Conservation (phyloP, 2,329 filamentous ascomycete genomes). For the Xylariaceae sp. region DNA sequence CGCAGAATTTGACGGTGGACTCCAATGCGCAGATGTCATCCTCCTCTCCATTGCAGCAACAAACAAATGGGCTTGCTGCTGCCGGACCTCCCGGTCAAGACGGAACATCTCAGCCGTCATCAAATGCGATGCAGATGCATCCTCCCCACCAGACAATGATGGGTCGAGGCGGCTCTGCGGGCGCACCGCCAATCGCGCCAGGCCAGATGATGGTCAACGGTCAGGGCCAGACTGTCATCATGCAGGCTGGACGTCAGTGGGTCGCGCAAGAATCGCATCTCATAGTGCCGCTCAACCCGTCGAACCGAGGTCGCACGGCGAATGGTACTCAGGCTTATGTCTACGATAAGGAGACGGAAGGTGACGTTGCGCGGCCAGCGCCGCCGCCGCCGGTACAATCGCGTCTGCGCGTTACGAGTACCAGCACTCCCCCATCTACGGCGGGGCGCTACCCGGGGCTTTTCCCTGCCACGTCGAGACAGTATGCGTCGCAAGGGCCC, state of each 20-base stretch:
- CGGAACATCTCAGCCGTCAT: slow-evolving; percentile 15
- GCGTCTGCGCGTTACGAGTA: slow-evolving; percentile 18
- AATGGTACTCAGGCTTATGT: slow-evolving; percentile 31
- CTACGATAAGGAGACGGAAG: slow-evolving; percentile 48
- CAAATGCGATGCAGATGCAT: slow-evolving; percentile 17
- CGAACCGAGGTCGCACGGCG: slow-evolving; percentile 33
- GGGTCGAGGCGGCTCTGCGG: slow-evolving; percentile 21
- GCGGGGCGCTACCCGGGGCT: slow-evolving; percentile 45
- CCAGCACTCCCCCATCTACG: slow-evolving; percentile 43
- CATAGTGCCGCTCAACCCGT: slow-evolving; percentile 42
- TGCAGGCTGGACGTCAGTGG: slow-evolving; percentile 42
- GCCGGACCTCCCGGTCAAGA: slow-evolving; percentile 14
- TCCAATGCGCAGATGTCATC: slow-evolving; percentile 8
- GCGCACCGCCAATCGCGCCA: slow-evolving; percentile 15
- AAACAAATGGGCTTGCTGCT: slow-evolving; percentile 17
- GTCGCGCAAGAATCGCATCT: slow-evolving; percentile 51
- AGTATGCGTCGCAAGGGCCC: slow-evolving; percentile 15
- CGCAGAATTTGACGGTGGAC: slow-evolving; percentile 20
- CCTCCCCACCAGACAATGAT: slow-evolving; percentile 17
- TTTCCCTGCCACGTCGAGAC: slow-evolving; percentile 32
- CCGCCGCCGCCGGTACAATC: slow-evolving; percentile 19
- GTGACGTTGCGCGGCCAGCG: slow-evolving; percentile 16
- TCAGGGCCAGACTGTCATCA: slow-evolving; percentile 23
- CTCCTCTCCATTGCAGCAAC: slow-evolving; percentile 15
- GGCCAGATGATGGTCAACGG: slow-evolving; percentile 20